Base-by-base conservation (phyloP, 2,329 filamentous ascomycete species). In the Trichoderma koningii region DNA sequence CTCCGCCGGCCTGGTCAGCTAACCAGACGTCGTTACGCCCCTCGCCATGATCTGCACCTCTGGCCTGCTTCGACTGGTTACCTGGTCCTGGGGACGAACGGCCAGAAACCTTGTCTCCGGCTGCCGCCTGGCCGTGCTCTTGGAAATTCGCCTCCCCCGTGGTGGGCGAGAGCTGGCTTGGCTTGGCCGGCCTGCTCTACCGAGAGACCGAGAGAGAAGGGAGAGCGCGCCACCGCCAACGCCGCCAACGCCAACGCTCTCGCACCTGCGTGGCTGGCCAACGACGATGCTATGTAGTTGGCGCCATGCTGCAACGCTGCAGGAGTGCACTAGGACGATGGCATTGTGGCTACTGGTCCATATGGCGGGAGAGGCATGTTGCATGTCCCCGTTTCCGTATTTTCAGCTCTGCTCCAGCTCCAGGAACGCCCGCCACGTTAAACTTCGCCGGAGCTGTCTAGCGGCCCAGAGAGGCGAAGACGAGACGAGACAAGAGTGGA, bases 361-460 rank as follows among this genome's bases (percentile, higher is more conserved):
- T 12, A 23, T 17, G 30, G 34, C 55, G n/a, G 34, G 15, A 23
- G 41, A 12, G 17, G 55, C 21, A 19, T 19, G 23, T 55, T 28
- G 38, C 57, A 28, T 28, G 23, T 26, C 47, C 26, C 57, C 47
- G 30, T 38, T 50, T 60, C 42, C 56, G 56, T 23, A 23, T 41
- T 42, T 21, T 52, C 34, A 38, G 34, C 34, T 60, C 56, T 51
- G 56, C 50, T 64, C 53, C 61, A 63, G 52, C 52, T 44, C 38
- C 45, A 56, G 53, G 62, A 64, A 57, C 52, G 52, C 52, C 51
- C 45, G 62, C n/a, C 50, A 41, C 23, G 45, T 52, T 64, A 64
- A 45, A 64, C 63, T 64, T 64, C 38, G 48, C 50, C 47, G 38
- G 47, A 56, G 47, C 47, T 53, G 15, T 47, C 34, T 52, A 57